These are phyloP conservation scores for Lenzites betulinus DNA, from an alignment of 768 basidiomycete genomes.

Conservation along the genomic window DNA sequence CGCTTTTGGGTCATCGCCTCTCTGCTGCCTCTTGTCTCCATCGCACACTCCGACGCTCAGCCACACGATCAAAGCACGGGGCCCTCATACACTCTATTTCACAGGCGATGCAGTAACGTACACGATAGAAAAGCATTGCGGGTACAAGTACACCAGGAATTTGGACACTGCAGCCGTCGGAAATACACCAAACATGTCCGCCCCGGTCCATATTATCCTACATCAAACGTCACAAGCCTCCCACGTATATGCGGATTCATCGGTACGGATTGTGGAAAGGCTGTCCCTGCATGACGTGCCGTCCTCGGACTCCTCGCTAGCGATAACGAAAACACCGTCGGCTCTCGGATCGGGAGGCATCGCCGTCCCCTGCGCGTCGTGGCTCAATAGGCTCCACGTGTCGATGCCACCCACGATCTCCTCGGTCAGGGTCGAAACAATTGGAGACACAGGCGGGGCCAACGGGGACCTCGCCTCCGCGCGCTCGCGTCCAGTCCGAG, in stretches of 20 bases:
- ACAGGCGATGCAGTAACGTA: neutral
- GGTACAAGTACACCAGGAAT: neutral
- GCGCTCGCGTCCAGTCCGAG: neutral
- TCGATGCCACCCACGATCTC: constrained; percentile 2
- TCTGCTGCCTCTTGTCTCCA: too few species aligned
- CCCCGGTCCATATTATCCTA: neutral
- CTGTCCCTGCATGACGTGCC: neutral
- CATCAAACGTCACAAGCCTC: neutral
- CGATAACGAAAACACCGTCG: constrained; percentile 5
- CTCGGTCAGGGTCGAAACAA: neutral
- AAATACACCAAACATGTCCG: neutral
- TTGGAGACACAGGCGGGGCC: neutral
- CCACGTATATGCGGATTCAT: neutral
- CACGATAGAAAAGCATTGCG: neutral
- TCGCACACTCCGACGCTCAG: too few species aligned
- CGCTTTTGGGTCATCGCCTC: too few species aligned
- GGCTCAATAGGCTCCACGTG: neutral
- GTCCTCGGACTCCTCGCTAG: constrained; percentile 5
- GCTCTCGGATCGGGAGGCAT: neutral
- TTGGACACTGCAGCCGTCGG: neutral
- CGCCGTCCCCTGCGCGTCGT: neutral
- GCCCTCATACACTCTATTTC: neutral
- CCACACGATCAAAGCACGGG: too few species aligned
- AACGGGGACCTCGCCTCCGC: neutral
- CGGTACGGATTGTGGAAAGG: neutral